phyloP scores from a whole-genome alignment of 2,329 filamentous ascomycete genomes.

The Truncatella angustata region DNA sequence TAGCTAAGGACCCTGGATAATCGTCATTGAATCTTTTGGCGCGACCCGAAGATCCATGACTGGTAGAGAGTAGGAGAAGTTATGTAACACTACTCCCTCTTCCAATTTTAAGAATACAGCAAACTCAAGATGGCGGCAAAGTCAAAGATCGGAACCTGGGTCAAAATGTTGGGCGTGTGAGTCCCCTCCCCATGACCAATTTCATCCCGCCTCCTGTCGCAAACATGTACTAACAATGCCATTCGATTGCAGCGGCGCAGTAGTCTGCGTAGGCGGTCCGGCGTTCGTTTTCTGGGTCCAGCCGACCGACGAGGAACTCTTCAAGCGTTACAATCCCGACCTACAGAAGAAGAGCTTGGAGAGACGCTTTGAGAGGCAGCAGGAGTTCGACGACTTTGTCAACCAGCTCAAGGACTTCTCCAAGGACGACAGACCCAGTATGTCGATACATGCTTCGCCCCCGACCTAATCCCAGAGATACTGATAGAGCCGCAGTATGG shows the following conservation, averaged over 20 bases:
- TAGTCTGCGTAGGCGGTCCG: constrained; percentile 79
- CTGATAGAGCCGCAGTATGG: constrained; percentile 37
- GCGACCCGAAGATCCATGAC: background rate
- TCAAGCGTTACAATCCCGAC: constrained; percentile 90
- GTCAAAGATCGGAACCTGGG: constrained; percentile 55
- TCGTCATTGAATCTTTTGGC: constrained; percentile 3
- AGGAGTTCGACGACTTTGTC: constrained; percentile 90
- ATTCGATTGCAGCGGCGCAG: constrained; percentile 56
- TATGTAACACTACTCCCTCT: background rate
- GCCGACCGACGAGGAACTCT: constrained; percentile 89
- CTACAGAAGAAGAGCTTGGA: constrained; percentile 87
- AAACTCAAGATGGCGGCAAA: constrained; percentile 43
- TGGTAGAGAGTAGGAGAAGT: background rate
- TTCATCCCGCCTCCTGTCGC: constrained; percentile 14
- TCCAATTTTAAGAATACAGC: no score
- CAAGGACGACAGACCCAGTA: constrained; percentile 89
- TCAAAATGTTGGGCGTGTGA: constrained; percentile 72
- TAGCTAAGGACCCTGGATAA: constrained; percentile 4
- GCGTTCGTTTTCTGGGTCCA: constrained; percentile 76
- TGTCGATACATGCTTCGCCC: background rate
- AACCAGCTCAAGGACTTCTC: constrained; percentile 80
- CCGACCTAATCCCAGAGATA: background rate
- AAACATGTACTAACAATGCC: constrained; percentile 13
- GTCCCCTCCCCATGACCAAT: constrained; percentile 35
- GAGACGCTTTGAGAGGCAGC: constrained; percentile 68